Evolutionary conservation across 352 stramenopile species (phyloP), one percentile per base, ranked within the genome.

Genomic region (Phytophthora macrochlamydospora): DNA sequence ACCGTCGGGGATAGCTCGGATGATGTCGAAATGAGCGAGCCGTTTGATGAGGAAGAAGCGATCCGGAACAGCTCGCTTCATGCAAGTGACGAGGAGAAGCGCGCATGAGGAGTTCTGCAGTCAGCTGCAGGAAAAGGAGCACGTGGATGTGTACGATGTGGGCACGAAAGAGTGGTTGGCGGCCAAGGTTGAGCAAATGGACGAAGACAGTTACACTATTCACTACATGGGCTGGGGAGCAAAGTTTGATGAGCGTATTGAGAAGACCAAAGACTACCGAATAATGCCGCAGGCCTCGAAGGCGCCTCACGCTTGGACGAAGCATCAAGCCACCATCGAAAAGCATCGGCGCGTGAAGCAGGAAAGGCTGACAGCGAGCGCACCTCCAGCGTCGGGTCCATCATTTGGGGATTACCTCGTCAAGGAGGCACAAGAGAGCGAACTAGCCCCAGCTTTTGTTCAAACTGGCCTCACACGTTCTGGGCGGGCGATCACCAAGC

Each of bases 161-260:
- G 44, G 67, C 35, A 83, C 69, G 18, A 77, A 85, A 37, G 55
- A 62, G 46, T 93, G 85, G 85, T 63, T 92, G 50, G 64, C 85
- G 3, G 83, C 83, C 31, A 89, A 85, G 59, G 75, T 92, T 42
- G 74, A 85, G 13, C 40, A 35, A 3, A 43, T 78, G 9, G 48
- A 73, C 49, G 75, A 75, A 2, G 57, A 62, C 2, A 58, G 56
- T 11, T 79, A 71, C 52, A 75, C 40, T 33, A 71, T 93, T 56
- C 83, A 91, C 50, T 93, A 81, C 59, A 79, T 93, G 69, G 81
- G 78, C 32, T 91, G 81, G 83, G 89, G 78, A 56, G 80, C 80
- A 13, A 77, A 74, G 33, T 74, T 66, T 18, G 74, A 92, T 57
- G 85, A 91, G 40, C 59, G 76, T 29, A 82, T 92, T 49, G 50